Evolutionary conservation across 306 rosid species (phyloP).

Genomic region (Datisca glomerata): DNA sequence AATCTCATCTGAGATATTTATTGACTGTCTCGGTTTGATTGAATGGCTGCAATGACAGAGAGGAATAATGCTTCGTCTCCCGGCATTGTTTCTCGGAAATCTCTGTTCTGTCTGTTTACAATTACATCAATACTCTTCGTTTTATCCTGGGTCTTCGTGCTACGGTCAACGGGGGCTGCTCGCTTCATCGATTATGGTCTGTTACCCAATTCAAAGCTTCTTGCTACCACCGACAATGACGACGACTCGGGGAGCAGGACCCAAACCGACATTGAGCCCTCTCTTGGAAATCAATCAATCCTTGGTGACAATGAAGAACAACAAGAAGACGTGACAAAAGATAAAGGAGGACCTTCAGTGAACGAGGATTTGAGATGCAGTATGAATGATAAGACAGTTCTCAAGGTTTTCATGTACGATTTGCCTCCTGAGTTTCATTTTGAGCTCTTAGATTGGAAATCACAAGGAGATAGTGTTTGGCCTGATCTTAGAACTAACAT

Average conservation of each 20-base stretch:
- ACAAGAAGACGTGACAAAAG: constrained; percentile 6
- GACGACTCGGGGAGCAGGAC: constrained; percentile 5
- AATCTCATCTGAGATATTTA: too few species aligned
- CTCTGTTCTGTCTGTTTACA: constrained; percentile 35
- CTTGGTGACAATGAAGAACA: constrained; percentile 25
- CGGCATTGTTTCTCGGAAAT: constrained; percentile 32
- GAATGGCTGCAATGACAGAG: constrained; percentile 50
- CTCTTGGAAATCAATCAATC: constrained; percentile 29
- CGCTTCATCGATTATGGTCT: constrained; percentile 16
- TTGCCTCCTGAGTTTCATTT: constrained; percentile 88
- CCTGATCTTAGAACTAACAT: constrained; percentile 34
- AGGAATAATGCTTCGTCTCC: constrained; percentile 21
- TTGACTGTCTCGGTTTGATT: too few species aligned
- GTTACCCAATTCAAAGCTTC: constrained; percentile 23
- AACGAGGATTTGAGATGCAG: constrained; percentile 13
- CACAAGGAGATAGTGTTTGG: constrained; percentile 59
- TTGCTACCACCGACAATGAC: constrained; percentile 13
- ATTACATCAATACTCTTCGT: constrained; percentile 34
- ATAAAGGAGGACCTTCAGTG: constrained; percentile 6
- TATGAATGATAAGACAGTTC: constrained; percentile 12
- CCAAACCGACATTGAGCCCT: constrained; percentile 14
- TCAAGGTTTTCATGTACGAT: constrained; percentile 83
- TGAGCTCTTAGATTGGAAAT: constrained; percentile 81
- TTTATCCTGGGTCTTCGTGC: constrained; percentile 54
- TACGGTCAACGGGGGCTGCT: constrained; percentile 26